phyloP scores from a whole-genome alignment of 1,284 basidiomycete species.

The Malassezia furfur region DNA sequence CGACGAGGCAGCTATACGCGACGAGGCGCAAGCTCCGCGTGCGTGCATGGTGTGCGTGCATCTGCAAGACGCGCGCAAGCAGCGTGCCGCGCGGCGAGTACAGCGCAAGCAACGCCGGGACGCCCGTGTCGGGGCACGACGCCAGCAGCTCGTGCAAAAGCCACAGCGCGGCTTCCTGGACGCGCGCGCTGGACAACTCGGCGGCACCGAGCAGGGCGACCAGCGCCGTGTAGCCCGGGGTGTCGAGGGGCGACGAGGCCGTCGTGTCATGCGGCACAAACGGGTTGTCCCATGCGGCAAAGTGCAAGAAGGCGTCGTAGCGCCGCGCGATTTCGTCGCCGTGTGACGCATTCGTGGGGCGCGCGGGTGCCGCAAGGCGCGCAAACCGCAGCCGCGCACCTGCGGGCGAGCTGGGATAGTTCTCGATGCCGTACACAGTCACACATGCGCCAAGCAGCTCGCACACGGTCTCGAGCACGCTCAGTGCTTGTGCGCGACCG shows the following conservation, averaged over 20 bases:
- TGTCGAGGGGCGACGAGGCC: background rate
- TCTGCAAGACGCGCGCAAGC: background rate
- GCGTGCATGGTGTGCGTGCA: conserved; percentile 13
- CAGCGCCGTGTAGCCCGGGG: conserved; percentile 12
- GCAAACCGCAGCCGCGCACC: background rate
- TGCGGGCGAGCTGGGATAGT: background rate
- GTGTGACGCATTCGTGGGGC: background rate
- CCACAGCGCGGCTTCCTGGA: conserved; percentile 36
- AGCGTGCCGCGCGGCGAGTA: conserved; percentile 25
- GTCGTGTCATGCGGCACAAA: conserved; percentile 1
- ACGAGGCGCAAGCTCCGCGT: conserved; percentile 30
- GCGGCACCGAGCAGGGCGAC: conserved; percentile 25
- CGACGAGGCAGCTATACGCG: conserved; percentile 34
- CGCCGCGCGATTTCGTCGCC: background rate
- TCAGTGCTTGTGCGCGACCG: conserved; percentile 20
- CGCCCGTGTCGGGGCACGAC: conserved; percentile 19
- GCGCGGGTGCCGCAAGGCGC: background rate
- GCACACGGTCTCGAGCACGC: conserved; percentile 33
- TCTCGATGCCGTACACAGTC: conserved; percentile 21
- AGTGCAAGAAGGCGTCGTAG: background rate
- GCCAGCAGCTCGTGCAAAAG: conserved; percentile 28
- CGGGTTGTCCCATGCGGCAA: background rate
- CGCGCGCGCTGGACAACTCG: conserved; percentile 29
- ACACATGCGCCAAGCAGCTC: conserved; percentile 29
- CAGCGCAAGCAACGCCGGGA: conserved; percentile 17